Evolutionary conservation across 371 early-diverging fungal genomes (phyloP).

Genomic region (Choanephora cucurbitarum): DNA sequence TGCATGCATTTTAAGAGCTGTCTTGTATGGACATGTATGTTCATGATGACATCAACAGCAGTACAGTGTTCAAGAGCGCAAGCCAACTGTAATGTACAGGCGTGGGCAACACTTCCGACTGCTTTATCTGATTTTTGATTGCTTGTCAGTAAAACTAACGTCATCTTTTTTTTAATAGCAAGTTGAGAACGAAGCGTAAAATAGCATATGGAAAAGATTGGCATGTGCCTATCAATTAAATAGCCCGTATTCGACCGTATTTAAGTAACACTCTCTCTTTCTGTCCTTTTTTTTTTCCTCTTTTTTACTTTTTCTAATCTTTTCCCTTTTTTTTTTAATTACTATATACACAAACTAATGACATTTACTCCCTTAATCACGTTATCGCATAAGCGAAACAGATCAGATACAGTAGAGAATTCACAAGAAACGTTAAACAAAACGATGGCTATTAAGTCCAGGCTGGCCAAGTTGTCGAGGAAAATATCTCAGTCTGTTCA

Average conservation of each 20-base stretch:
- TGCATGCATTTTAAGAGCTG: too few species aligned
- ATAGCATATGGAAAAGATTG: background rate
- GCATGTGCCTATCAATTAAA: background rate
- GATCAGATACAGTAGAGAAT: too few species aligned
- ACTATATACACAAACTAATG: background rate
- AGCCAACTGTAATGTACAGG: too few species aligned
- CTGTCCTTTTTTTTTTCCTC: background rate
- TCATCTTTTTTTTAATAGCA: background rate
- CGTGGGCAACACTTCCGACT: too few species aligned
- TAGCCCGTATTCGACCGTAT: background rate
- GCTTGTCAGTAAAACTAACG: too few species aligned
- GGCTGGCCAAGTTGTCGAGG: background rate
- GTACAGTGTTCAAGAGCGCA: too few species aligned
- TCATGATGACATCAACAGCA: too few species aligned
- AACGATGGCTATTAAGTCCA: background rate
- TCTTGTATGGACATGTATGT: too few species aligned
- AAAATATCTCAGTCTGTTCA: background rate
- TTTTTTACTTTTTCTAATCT: background rate
- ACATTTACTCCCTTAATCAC: too few species aligned
- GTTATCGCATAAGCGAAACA: too few species aligned
- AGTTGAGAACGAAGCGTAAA: background rate
- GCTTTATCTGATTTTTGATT: too few species aligned
- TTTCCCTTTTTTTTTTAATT: background rate
- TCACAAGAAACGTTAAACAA: background rate
- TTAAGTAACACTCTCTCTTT: too few species aligned